Evolutionary conservation across 306 rosid genomes (phyloP).

Genomic region (Dalbergia cochinchinensis): DNA sequence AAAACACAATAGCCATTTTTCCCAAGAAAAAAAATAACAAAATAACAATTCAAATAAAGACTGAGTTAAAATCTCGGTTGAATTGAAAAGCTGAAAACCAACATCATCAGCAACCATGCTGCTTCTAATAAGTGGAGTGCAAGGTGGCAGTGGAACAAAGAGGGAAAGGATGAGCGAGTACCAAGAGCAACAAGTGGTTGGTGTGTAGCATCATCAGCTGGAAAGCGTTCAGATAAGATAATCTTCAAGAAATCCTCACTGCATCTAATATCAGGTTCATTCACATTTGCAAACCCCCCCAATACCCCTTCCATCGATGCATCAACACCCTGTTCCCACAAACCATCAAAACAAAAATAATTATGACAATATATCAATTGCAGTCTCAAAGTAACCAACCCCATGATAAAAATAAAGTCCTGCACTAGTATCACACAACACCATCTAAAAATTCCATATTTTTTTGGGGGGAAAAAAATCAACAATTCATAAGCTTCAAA

Average conservation of each 20-base stretch:
- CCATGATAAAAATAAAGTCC: not conserved
- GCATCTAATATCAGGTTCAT: conserved; percentile 69
- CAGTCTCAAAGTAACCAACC: conserved; percentile 3
- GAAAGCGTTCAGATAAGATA: conserved; percentile 67
- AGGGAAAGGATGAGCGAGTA: conserved; percentile 36
- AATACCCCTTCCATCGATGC: conserved; percentile 90
- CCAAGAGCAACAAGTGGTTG: conserved; percentile 87
- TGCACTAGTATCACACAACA: not conserved
- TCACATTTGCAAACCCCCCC: conserved; percentile 82
- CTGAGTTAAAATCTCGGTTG: not conserved
- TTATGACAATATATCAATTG: not conserved
- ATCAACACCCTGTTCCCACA: conserved; percentile 69
- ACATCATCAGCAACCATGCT: not conserved
- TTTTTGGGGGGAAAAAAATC: not conserved
- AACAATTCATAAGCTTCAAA: not conserved
- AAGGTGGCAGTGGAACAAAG: not conserved
- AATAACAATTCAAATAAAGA: not conserved
- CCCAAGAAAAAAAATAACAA: not conserved
- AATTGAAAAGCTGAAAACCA: conserved; percentile 24
- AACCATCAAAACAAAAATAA: conserved; percentile 15
- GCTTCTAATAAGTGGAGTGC: not conserved
- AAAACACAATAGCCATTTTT: conserved; percentile 28
- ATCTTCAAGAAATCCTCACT: conserved; percentile 83
- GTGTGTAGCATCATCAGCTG: conserved; percentile 49
- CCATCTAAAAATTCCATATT: not conserved